Base-by-base conservation (phyloP, 169 alveolate genomes). In the Plasmodium cynomolgi region DNA sequence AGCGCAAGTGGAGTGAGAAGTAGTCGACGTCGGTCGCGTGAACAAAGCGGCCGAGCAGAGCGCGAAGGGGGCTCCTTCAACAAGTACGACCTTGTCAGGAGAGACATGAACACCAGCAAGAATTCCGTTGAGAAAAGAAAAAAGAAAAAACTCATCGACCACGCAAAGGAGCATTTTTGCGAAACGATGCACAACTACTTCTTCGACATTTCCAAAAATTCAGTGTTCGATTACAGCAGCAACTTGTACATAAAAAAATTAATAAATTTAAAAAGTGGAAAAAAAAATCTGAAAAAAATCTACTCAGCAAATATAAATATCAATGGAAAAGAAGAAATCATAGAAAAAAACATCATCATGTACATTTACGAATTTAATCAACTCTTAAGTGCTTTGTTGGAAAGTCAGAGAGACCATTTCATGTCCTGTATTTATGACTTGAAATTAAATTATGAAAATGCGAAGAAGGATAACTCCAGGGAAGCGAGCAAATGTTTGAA, bases 221-320 rank as follows among this genome's bases (percentile, higher is more conserved):
- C 93, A 3, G 81, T 85, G 20, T 85, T 74, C 68, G 93, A 85
- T 77, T 85, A 85, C 80, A 85, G 93, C 68, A 85, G 93, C 41
- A 29, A 85, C 62, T 13, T 85, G 81, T 85, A 85, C 56, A 85
- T 77, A 56, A 85, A 47, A 85, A 85, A 50, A 75, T 74, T 85
- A 50, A 85, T 85, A 85, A 85, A 85, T 75, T 85, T 85, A 74
- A 85, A 85, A 85, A 85, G 29, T 39, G 86, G 80, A 75, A 77
- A 85, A 74, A 85, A 85, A 75, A 72, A 75, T 31, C 73, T 85
- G 7, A 74, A 85, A 74, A 56, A 85, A 26, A 75, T 85, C 23
- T 75, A 85, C 79, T 17, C 93, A 68, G 81, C 79, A 68, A 85
- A 85, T 85, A 56, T 75, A 33, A 20, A 74, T 7, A 47, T 33